Base-by-base conservation (phyloP, 352 stramenopile genomes). In the Plasmopara halstedii region DNA sequence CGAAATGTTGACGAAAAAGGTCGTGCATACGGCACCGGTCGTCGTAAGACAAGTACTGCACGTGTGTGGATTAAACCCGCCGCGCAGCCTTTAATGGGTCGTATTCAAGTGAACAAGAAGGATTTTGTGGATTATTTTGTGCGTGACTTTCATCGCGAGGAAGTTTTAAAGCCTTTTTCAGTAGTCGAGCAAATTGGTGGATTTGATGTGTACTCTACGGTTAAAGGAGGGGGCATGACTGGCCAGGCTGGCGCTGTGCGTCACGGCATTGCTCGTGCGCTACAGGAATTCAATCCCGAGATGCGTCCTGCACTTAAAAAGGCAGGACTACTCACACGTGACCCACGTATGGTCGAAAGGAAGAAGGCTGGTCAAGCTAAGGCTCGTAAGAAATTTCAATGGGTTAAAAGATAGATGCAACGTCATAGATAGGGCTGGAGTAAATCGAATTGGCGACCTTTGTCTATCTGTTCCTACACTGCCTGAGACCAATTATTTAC, bases 361-460 rank as follows among this genome's bases (percentile, higher is more conserved):
- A 99, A 99, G 79, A 98, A 98, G 68, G 48, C 93, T 26, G 95
- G 95, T 52, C 87, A 92, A 58, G 71, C 85, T 25, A 99, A 99
- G 76, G 94, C 95, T 5, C 85, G 95, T 56, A 98, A 98, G 84
- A 89, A 91, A 64, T 96, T 95, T 63, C 94, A 98, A 75, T 99
- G 95, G 95, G 92, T 98, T 61, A 98, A 97, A 76, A 94, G 95
- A 89, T 99, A 95, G 70, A 82, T 58, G 18, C n/a, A n/a, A n/a
- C n/a, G n/a, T n/a, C n/a, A n/a, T n/a, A n/a, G n/a, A n/a, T n/a
- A n/a, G n/a, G n/a, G n/a, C n/a, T n/a, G n/a, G n/a, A n/a, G n/a
- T n/a, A n/a, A n/a, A n/a, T n/a, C n/a, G n/a, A n/a, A n/a, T n/a
- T n/a, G n/a, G n/a, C n/a, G n/a, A n/a, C n/a, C n/a, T n/a, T n/a